phyloP scores from a whole-genome alignment of 306 rosid species.

The Cicer arietinum region DNA sequence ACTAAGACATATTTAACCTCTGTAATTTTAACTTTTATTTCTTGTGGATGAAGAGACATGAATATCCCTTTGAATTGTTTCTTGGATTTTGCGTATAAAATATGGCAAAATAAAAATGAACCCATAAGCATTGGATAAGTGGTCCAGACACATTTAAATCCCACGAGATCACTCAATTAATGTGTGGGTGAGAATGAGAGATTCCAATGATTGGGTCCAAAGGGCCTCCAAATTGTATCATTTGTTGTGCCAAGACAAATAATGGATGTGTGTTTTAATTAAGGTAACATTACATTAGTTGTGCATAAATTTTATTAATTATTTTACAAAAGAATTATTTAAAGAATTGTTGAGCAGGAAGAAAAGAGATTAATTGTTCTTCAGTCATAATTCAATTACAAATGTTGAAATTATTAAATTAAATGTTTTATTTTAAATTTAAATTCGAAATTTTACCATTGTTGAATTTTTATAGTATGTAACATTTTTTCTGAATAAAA shows the following conservation, averaged over 20 bases:
- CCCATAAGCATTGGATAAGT: slow-evolving; percentile 18
- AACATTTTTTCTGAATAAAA: no score
- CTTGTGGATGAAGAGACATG: slow-evolving; percentile 51
- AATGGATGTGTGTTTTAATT: no score
- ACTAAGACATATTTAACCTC: no score
- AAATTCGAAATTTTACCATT: no score
- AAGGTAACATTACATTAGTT: background rate
- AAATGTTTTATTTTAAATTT: no score
- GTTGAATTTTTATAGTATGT: no score
- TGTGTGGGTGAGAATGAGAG: background rate
- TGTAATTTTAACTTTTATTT: slow-evolving; percentile 33
- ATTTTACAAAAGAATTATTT: no score
- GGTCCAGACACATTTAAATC: slow-evolving; percentile 39
- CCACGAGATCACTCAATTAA: slow-evolving; percentile 3
- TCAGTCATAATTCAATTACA: no score
- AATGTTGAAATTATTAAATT: no score
- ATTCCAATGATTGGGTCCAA: background rate
- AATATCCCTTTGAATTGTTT: slow-evolving; percentile 24
- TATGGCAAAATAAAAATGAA: slow-evolving; percentile 43
- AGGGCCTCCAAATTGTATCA: background rate
- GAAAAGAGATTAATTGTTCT: no score
- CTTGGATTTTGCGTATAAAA: slow-evolving; percentile 43
- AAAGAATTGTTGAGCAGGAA: no score
- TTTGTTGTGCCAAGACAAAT: no score
- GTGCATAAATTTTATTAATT: background rate